These are phyloP conservation scores for Diaporthe sp. DNA, from an alignment of 2,329 filamentous ascomycete species.

Conservation along the genomic window DNA sequence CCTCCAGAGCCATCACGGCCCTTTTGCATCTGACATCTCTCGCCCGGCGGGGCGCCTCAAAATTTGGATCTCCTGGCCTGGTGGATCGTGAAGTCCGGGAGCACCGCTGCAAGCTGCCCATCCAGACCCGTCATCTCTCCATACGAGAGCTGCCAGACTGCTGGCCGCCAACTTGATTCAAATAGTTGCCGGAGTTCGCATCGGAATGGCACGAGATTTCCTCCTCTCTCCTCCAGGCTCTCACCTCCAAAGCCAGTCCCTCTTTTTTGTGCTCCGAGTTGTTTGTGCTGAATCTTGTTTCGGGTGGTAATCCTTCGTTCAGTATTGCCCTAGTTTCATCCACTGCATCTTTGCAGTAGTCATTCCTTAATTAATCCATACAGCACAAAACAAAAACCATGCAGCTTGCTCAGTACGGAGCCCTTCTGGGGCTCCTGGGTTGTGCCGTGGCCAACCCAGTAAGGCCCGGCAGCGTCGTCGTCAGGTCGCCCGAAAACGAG, in stretches of 20 bases:
- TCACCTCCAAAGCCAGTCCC: conserved; percentile 32
- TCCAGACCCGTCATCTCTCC: conserved; percentile 16
- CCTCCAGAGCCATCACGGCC: conserved; percentile 12
- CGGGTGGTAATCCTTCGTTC: conserved; percentile 27
- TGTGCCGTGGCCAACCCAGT: conserved; percentile 31
- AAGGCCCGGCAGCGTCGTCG: conserved; percentile 27
- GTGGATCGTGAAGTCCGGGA: conserved; percentile 22
- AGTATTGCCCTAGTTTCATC: conserved; percentile 17
- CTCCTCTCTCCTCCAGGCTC: conserved; percentile 23
- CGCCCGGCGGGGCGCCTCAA: conserved; percentile 8
- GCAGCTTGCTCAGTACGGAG: conserved; percentile 33
- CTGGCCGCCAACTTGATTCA: conserved; percentile 10
- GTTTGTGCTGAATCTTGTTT: conserved; percentile 32
- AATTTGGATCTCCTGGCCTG: conserved; percentile 27
- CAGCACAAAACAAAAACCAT: conserved; percentile 18
- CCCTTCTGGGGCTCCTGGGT: conserved; percentile 33
- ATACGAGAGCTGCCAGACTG: conserved; percentile 8
- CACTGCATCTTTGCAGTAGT: conserved; percentile 32
- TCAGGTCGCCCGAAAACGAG: conserved; percentile 31
- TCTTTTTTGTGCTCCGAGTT: conserved; percentile 34
- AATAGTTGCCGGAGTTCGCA: conserved; percentile 15
- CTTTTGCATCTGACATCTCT: conserved; percentile 17
- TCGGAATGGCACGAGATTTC: background rate
- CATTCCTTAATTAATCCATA: conserved; percentile 28
- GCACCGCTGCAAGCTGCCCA: conserved; percentile 3